These are phyloP conservation scores for Hyphopichia wangnamkhiaoensis DNA, from an alignment of 1,139 yeast species.

Conservation along the genomic window DNA sequence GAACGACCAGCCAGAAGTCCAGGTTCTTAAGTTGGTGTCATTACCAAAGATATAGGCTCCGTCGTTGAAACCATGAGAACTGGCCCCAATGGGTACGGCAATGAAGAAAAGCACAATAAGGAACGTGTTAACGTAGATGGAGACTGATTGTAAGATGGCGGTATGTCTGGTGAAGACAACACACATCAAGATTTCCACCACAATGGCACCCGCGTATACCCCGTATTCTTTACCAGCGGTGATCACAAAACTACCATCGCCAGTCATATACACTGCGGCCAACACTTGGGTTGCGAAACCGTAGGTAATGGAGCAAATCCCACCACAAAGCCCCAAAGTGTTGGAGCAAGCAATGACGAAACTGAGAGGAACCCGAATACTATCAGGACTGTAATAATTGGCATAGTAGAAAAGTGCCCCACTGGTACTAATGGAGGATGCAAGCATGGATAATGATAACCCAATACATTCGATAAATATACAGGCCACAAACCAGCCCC, in stretches of 20 bases:
- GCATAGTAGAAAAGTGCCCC: slow-evolving; percentile 70
- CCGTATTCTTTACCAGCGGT: slow-evolving; percentile 37
- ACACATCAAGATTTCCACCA: slow-evolving; percentile 29
- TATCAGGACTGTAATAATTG: slow-evolving; percentile 39
- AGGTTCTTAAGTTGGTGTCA: slow-evolving; percentile 53
- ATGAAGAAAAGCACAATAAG: slow-evolving; percentile 60
- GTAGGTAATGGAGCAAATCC: slow-evolving; percentile 39
- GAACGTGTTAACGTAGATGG: slow-evolving; percentile 56
- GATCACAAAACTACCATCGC: slow-evolving; percentile 32
- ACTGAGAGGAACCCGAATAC: slow-evolving; percentile 34
- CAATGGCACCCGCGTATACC: slow-evolving; percentile 35
- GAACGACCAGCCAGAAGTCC: slow-evolving; percentile 72
- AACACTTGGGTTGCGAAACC: slow-evolving; percentile 40
- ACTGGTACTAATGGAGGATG: slow-evolving; percentile 70
- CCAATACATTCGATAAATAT: slow-evolving; percentile 60
- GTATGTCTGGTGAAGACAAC: slow-evolving; percentile 42
- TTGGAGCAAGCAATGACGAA: slow-evolving; percentile 27
- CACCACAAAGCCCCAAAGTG: slow-evolving; percentile 37
- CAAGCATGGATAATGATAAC: slow-evolving; percentile 62
- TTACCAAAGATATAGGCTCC: slow-evolving; percentile 55
- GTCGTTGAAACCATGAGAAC: slow-evolving; percentile 35
- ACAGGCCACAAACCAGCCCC: slow-evolving; percentile 75
- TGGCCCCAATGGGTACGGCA: slow-evolving; percentile 62
- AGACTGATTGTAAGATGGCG: slow-evolving; percentile 60
- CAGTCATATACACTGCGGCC: slow-evolving; percentile 33